Evolutionary conservation across 352 stramenopile genomes (phyloP).

Genomic region (Phytophthora fragariae): DNA sequence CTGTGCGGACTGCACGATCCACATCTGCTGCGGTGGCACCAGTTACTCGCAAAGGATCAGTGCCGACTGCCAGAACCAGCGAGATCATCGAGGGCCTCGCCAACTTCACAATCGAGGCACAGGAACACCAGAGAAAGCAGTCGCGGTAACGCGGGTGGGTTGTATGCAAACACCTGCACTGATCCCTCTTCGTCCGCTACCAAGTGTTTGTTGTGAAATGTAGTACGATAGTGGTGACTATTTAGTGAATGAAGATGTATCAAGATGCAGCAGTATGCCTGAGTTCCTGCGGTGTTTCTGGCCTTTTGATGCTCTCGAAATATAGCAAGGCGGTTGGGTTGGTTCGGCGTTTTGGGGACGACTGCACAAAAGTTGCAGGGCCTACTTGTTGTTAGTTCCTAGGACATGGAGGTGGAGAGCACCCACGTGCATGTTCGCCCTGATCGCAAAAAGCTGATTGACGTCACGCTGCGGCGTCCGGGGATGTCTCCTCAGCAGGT

Average conservation of each 20-base stretch:
- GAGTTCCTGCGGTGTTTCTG: conserved; percentile 11
- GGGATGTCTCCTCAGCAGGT: conserved; percentile 23
- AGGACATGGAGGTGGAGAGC: conserved; percentile 61
- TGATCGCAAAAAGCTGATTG: conserved; percentile 64
- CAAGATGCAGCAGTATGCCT: conserved; percentile 14
- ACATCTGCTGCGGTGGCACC: conserved; percentile 28
- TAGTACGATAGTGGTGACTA: conserved; percentile 35
- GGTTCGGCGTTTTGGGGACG: conserved; percentile 14
- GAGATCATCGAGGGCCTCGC: conserved; percentile 60
- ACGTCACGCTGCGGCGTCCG: conserved; percentile 54
- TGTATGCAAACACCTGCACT: not conserved
- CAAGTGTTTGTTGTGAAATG: conserved; percentile 20
- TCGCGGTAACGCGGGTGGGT: conserved; percentile 25
- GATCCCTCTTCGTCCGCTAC: conserved; percentile 3
- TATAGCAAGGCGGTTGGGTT: conserved; percentile 17
- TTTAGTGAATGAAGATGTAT: conserved; percentile 34
- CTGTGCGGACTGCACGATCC: conserved; percentile 19
- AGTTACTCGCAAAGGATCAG: conserved; percentile 29
- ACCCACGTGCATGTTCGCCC: conserved; percentile 46
- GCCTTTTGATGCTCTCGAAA: not conserved
- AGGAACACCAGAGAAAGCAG: conserved; percentile 38
- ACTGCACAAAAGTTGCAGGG: not conserved
- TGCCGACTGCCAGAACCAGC: conserved; percentile 38
- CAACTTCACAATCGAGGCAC: conserved; percentile 52
- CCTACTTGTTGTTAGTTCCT: too few species aligned